A percentile compares a stretch with the other conserved stretches of the same genome.
Evolutionary conservation across 495 filamentous ascomycete species (phyloP).

Genomic region (Aspergillus bridgeri): DNA sequence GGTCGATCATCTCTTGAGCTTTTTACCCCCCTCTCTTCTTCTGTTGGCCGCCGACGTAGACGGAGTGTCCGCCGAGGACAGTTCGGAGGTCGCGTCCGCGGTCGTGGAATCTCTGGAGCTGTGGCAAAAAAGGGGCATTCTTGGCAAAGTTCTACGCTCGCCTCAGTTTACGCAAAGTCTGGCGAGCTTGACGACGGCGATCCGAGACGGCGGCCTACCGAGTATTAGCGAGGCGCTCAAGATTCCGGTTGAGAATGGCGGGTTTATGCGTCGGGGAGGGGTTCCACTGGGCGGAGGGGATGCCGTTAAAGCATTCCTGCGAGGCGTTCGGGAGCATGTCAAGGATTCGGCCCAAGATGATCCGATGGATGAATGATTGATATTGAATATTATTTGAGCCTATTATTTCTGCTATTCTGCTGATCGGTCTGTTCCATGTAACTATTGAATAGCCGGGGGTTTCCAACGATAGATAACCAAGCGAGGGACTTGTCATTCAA

Average conservation of each 20-base stretch:
- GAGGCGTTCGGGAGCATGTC: conserved; percentile 77
- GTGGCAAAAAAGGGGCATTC: conserved; percentile 74
- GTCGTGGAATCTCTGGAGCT: conserved; percentile 70
- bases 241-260: conserved; percentile 76
- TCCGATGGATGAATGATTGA: conserved; percentile 42
- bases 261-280: conserved; percentile 64
- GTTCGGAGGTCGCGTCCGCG: conserved; percentile 61
- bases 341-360: conserved; percentile 38
- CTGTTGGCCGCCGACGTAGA: conserved; percentile 67
- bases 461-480: not conserved
- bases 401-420: not conserved
- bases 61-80: conserved; percentile 55
- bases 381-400: not conserved
- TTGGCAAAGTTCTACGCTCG: conserved; percentile 79
- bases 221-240: conserved; percentile 83
- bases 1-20: conserved; percentile 70
- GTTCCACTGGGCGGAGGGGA: conserved; percentile 86
- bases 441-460: not conserved
- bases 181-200: conserved; percentile 75
- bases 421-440: not conserved
- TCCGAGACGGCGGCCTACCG: conserved; percentile 89
- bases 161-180: conserved; percentile 90
- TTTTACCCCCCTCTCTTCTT: conserved; percentile 70
- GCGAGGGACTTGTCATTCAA: not conserved
- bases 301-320: conserved; percentile 84